Percentiles rank a stretch among this genome's conserved stretches.
These are phyloP conservation scores for Verbascum thapsus DNA, from an alignment of 257 asterid species.

Conservation along the genomic window DNA sequence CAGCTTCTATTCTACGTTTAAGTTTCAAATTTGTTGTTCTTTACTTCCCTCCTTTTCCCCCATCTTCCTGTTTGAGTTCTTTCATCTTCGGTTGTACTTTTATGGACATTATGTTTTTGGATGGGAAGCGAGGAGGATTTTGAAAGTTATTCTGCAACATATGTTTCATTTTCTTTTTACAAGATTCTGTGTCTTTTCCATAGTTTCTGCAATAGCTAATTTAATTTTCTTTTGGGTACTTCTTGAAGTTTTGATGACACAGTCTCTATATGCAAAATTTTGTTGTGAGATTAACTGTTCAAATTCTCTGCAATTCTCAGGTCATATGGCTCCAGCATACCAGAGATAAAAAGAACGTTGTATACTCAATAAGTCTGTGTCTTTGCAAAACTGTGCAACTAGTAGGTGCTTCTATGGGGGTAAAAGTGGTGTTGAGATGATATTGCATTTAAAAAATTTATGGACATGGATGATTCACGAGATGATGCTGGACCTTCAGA, in stretches of 20 bases:
- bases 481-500: constrained; percentile 62
- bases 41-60: no score
- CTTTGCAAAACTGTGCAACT: constrained; percentile 30
- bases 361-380: constrained; percentile 24
- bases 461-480: constrained; percentile 61
- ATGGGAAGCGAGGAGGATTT: no score
- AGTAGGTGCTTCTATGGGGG: constrained; percentile 38
- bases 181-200: constrained; percentile 2
- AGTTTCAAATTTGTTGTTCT: constrained; percentile 4
- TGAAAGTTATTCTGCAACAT: no score
- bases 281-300: constrained; percentile 21
- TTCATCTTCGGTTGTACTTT: no score
- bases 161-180: no score
- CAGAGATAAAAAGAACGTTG: constrained; percentile 30
- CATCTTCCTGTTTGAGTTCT: no score
- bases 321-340: constrained; percentile 42
- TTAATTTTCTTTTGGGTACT: not conserved
- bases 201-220: not conserved
- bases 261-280: not conserved
- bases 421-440: constrained; percentile 41
- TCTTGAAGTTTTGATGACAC: constrained; percentile 1
- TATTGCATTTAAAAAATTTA: constrained; percentile 41
- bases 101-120: no score
- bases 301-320: constrained; percentile 42
- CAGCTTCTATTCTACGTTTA: constrained; percentile 11